Evolutionary conservation across 2,329 filamentous ascomycete genomes (phyloP).

Genomic region (Exophiala xenobiotica): DNA sequence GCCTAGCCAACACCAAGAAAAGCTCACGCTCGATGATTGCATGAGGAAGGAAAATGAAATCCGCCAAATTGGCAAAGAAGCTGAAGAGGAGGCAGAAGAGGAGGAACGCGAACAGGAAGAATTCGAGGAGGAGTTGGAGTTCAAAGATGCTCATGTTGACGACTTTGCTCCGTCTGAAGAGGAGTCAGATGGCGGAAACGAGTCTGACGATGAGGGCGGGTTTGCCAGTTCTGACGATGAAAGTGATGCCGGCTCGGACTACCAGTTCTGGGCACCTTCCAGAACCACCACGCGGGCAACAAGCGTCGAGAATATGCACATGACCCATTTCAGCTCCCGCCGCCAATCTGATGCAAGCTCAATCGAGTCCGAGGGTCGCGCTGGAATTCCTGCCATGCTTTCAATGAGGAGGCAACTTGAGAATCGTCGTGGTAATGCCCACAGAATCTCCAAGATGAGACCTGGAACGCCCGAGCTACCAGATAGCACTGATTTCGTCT

Average conservation of each 20-base stretch:
- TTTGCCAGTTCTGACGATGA: slow-evolving; percentile 70
- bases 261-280: slow-evolving; percentile 61
- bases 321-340: slow-evolving; percentile 48
- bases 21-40: slow-evolving; percentile 86
- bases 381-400: slow-evolving; percentile 23
- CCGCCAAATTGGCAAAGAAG: slow-evolving; percentile 80
- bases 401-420: slow-evolving; percentile 13
- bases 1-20: slow-evolving; percentile 60
- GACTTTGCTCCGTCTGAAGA: slow-evolving; percentile 58
- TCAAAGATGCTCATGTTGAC: slow-evolving; percentile 68
- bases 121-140: slow-evolving; percentile 48
- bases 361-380: slow-evolving; percentile 45
- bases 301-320: slow-evolving; percentile 51
- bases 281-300: slow-evolving; percentile 47
- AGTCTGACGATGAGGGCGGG: slow-evolving; percentile 75
- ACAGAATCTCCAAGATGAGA: slow-evolving; percentile 54
- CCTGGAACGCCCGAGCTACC: slow-evolving; percentile 78
- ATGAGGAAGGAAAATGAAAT: slow-evolving; percentile 87
- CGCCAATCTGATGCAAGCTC: slow-evolving; percentile 53
- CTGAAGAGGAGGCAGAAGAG: slow-evolving; percentile 81
- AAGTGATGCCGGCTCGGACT: slow-evolving; percentile 63
- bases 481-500: slow-evolving; percentile 99
- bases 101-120: slow-evolving; percentile 64
- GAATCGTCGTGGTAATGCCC: slow-evolving; percentile 3
- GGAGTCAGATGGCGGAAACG: slow-evolving; percentile 67